These are phyloP conservation scores for Clonostachys chloroleuca DNA, from an alignment of 2,329 filamentous ascomycete species.

Conservation along the genomic window DNA sequence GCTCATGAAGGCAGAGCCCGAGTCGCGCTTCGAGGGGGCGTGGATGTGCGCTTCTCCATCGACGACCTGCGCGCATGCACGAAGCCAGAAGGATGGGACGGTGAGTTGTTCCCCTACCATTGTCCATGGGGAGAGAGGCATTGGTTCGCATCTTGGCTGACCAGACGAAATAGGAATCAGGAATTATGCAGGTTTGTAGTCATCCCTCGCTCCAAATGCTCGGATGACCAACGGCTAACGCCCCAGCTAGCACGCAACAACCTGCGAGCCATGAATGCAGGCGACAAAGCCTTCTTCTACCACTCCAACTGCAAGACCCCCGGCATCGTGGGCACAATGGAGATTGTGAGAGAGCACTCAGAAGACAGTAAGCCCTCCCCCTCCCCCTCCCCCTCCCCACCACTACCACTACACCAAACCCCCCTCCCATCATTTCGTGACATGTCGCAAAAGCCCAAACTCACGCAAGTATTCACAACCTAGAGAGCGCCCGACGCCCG, in stretches of 20 bases:
- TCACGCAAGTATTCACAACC: neutral
- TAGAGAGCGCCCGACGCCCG: conserved; percentile 23
- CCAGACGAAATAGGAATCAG: conserved; percentile 32
- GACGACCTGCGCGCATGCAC: conserved; percentile 74
- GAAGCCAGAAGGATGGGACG: conserved; percentile 87
- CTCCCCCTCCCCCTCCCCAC: neutral
- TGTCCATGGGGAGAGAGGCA: too few relatives aligned
- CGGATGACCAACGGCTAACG: neutral
- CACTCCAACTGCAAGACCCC: conserved; percentile 91
- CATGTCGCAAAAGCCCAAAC: neutral
- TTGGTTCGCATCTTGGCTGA: too few relatives aligned
- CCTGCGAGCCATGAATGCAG: conserved; percentile 84
- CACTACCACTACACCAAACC: conserved; percentile 12
- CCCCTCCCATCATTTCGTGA: neutral
- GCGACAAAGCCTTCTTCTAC: conserved; percentile 94
- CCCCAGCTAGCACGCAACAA: conserved; percentile 68
- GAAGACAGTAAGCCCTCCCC: conserved; percentile 72
- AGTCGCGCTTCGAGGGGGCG: conserved; percentile 77
- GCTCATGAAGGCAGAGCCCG: conserved; percentile 86
- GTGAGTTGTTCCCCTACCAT: conserved; percentile 38
- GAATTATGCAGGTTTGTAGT: conserved; percentile 29
- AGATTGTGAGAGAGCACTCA: conserved; percentile 79
- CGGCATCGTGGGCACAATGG: conserved; percentile 83
- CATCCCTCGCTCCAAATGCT: too few relatives aligned
- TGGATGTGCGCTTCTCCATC: conserved; percentile 91